phyloP scores from a whole-genome alignment of 75 land plant species.

The Pinus tabuliformis region DNA sequence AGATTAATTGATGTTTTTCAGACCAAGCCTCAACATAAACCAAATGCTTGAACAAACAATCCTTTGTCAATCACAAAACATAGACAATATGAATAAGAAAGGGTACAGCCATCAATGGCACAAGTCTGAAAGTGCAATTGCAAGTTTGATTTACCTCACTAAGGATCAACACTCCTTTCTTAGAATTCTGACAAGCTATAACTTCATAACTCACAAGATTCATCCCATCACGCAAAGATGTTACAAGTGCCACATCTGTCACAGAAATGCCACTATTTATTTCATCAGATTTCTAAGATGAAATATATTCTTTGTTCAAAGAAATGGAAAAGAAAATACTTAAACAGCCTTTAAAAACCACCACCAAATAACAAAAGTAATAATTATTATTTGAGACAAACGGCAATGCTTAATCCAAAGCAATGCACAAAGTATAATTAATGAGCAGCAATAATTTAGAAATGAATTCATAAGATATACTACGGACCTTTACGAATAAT shows the following conservation, averaged over 20 bases:
- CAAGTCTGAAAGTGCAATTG: not conserved
- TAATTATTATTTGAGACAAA: not conserved
- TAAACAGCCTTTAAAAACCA: no score
- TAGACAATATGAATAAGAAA: not conserved
- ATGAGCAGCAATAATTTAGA: not conserved
- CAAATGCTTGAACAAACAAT: not conserved
- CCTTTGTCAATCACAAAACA: not conserved
- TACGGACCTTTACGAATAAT: no score
- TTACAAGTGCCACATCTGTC: constrained; percentile 47
- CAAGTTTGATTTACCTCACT: constrained; percentile 35
- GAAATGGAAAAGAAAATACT: not conserved
- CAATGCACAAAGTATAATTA: not conserved
- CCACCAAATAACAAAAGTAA: not conserved
- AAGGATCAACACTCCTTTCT: constrained; percentile 48
- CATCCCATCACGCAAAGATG: constrained; percentile 57
- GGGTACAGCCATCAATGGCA: not conserved
- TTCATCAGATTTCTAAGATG: not conserved
- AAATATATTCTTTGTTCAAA: not conserved
- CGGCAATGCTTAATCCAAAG: not conserved
- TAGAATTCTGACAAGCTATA: constrained; percentile 46
- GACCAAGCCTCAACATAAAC: not conserved
- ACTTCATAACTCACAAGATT: constrained; percentile 59
- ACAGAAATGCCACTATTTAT: not conserved
- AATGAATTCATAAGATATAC: not conserved
- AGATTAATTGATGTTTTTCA: no score